A percentile compares a stretch with the other conserved stretches of the same genome.
Conservation (phyloP, 768 basidiomycete genomes). For the Lactarius psammicola region DNA sequence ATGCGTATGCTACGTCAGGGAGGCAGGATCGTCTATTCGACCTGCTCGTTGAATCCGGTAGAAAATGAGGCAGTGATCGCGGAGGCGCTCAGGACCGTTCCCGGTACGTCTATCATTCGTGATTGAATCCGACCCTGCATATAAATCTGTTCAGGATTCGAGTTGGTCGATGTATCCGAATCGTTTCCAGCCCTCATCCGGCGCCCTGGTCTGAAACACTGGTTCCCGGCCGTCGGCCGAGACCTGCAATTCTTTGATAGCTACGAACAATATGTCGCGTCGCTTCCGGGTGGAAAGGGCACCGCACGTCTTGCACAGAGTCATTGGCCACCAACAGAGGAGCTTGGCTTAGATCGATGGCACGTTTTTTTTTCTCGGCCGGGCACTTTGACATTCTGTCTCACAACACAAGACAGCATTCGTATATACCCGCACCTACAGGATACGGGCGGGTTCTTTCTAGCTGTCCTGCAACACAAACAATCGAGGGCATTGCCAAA, state of each 20-base stretch:
- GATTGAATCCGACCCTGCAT: not conserved
- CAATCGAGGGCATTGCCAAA: constrained; percentile 20
- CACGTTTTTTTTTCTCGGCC: constrained; percentile 37
- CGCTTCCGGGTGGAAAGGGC: constrained; percentile 48
- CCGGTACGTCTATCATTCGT: constrained; percentile 47
- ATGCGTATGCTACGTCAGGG: constrained; percentile 85
- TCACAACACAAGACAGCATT: constrained; percentile 48
- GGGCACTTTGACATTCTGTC: not conserved
- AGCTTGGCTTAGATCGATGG: constrained; percentile 71
- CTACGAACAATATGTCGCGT: constrained; percentile 58
- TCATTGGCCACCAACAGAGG: constrained; percentile 73
- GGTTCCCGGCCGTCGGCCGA: constrained; percentile 72
- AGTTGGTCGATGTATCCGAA: constrained; percentile 75
- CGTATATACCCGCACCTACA: constrained; percentile 94
- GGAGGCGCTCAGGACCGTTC: constrained; percentile 68
- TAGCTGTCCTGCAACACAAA: constrained; percentile 78
- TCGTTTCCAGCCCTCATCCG: constrained; percentile 69
- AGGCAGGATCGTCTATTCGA: constrained; percentile 97
- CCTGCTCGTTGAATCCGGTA: constrained; percentile 93
- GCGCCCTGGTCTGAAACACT: constrained; percentile 69
- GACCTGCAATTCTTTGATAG: constrained; percentile 51
- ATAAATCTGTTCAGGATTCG: constrained; percentile 51
- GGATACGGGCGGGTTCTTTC: constrained; percentile 96
- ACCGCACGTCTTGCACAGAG: constrained; percentile 66
- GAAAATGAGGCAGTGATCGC: constrained; percentile 98